A percentile compares a stretch with the other conserved stretches of the same genome.
These are phyloP conservation scores for Epipyxis sp. DNA, from an alignment of 108 stramenopile species.

Conservation along the genomic window DNA sequence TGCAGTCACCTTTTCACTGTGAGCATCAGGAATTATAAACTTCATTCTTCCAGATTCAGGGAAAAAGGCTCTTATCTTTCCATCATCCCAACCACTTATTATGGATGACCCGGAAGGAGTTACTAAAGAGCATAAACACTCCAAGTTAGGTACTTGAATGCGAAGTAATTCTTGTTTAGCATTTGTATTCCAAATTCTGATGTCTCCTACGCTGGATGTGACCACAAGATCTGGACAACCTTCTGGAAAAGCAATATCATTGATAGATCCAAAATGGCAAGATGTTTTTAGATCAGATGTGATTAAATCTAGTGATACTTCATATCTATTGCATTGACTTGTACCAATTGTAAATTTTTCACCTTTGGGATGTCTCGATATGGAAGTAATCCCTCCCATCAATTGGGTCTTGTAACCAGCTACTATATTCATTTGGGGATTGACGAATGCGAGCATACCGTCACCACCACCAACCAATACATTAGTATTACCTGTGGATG, in stretches of 20 bases:
- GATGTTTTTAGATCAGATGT: conserved; percentile 69
- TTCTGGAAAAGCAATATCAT: conserved; percentile 67
- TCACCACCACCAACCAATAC: conserved; percentile 73
- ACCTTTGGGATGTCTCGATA: conserved; percentile 57
- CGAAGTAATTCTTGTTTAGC: conserved; percentile 71
- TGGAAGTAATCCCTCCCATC: conserved; percentile 70
- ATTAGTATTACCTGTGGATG: conserved; percentile 70
- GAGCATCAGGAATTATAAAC: conserved; percentile 75
- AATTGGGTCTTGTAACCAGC: conserved; percentile 58
- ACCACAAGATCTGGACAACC: conserved; percentile 72
- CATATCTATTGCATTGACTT: conserved; percentile 31
- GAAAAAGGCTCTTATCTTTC: conserved; percentile 78
- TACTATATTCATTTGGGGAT: conserved; percentile 49
- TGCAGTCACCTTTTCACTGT: conserved; percentile 69
- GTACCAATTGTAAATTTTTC: conserved; percentile 65
- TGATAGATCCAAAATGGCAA: conserved; percentile 70
- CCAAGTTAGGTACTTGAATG: conserved; percentile 78
- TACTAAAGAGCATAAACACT: conserved; percentile 68
- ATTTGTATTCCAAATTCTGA: conserved; percentile 74
- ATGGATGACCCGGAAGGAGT: conserved; percentile 64
- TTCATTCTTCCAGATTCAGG: conserved; percentile 76
- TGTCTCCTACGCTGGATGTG: conserved; percentile 68
- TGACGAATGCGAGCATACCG: conserved; percentile 67
- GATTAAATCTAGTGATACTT: conserved; percentile 41
- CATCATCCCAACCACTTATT: conserved; percentile 77